Evolutionary conservation across 257 asterid species (phyloP).

Genomic region (Gynochthodes officinalis): DNA sequence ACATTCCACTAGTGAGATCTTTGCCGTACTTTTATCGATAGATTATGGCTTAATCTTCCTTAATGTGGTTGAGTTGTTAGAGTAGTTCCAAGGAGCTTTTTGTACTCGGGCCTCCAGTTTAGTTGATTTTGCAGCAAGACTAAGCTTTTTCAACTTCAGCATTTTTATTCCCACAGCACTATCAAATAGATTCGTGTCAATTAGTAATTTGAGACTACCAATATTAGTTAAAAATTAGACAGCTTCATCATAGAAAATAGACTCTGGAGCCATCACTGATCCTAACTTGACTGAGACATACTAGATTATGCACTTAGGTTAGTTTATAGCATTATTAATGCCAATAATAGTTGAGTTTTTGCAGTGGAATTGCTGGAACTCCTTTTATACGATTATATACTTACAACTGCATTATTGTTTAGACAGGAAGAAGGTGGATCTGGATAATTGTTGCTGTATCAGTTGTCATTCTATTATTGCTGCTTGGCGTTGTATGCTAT

Average conservation of each 20-base stretch:
- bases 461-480: neutral
- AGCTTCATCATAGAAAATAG: neutral
- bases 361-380: neutral
- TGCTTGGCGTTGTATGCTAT: conserved; percentile 10
- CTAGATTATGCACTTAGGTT: neutral
- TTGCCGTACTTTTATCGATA: neutral
- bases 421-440: conserved; percentile 23
- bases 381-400: too few species aligned
- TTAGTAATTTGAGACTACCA: neutral
- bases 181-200: neutral
- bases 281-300: neutral
- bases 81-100: neutral
- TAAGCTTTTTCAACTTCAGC: neutral
- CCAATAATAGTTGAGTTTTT: too few species aligned
- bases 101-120: neutral
- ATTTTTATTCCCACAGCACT: neutral
- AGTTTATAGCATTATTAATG: too few species aligned
- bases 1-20: neutral
- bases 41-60: neutral
- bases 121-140: neutral
- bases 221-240: neutral
- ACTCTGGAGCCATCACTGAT: neutral
- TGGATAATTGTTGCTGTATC: conserved; percentile 18
- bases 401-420: neutral
- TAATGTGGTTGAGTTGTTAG: neutral